Evolutionary conservation across 805 yeast genomes (phyloP), one percentile per base, ranked within the genome.

Genomic region (Metschnikowia koreensis): DNA sequence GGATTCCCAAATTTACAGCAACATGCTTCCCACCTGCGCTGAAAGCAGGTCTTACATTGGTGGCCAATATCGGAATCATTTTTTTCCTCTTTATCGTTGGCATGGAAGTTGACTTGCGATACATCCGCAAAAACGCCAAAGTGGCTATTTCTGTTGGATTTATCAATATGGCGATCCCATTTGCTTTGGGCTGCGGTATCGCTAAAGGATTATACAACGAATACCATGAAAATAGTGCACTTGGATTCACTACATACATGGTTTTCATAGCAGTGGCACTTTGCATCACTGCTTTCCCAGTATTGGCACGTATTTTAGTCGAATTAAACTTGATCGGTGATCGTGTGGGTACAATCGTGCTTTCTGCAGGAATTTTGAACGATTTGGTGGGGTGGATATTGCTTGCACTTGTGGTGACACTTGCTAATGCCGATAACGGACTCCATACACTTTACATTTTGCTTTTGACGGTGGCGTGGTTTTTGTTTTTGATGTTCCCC

Each of bases 261-360:
- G 87, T 87, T 10, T 88, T 88, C 60, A 83, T 88, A 46, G 92
- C 93, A 2, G 90, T 86, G 11, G 93, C 96, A 2, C 77, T 87
- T 76, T 82, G 93, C 56, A 86, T 88, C 57, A 88, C 96, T 3
- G 96, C 96, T 0, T 84, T 88, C 66, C 96, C 96, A 0, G 96
- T 88, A 2, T 69, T 88, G 55, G 93, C 89, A 1, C 81, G 96
- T 63, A 88, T 88, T 28, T 69, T 88, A 56, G 83, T 90, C 6
- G 93, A 87, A 62, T 73, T 88, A 55, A 77, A 87, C 57, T 73
- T 88, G 54, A 77, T 86, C 41, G 83, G 82, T 46, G 91, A 85
- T 61, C 74, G 89, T 57, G 92, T 87, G 17, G 91, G 90, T 7
- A 71, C 75, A 26, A 69, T 77, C 44, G 94, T 87, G n/a, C 69